Evolutionary conservation across 2,329 filamentous ascomycete genomes (phyloP), one percentile per base, ranked within the genome.

Genomic region (Aureobasidium sp.): DNA sequence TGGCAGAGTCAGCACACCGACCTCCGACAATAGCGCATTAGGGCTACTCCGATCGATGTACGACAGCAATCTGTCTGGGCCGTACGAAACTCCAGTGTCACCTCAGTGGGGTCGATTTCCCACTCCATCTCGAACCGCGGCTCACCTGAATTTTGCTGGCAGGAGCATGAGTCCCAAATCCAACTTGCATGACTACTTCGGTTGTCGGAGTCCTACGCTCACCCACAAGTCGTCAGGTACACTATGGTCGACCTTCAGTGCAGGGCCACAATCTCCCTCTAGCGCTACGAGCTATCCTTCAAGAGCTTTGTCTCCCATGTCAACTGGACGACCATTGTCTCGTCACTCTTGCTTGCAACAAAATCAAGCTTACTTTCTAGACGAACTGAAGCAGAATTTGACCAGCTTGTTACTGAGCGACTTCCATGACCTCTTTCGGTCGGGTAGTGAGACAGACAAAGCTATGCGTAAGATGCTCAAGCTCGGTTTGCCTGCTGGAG

Each of bases 351-450:
- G 45, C 22, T 44, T 55, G 52, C 42, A 49, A 45, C 31, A 64
- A 41, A 58, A 45, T 41, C 57, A 51, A 22, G 17, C 44, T 42
- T 51, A 52, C n/a, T 96, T 97, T 73, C 77, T 96, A 60, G 80
- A 84, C 8, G 87, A 91, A 34, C 78, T 96, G 34, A 87, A 87
- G 68, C 89, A 92, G 70, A 89, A 87, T 0, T 77, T 97, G 42
- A 93, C 88, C 1, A 92, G 91, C 66, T 79, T 99, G 20, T 77
- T 97, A 1, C 77, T 97, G 29, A 97, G 93, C 55, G 94, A 99
- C 72, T 80, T 97, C 4, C 91, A 92, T 6, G 91, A 87, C 44
- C 87, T 97, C 1, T 94, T 95, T 73, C 85, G 87, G n/a, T 84
- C 84, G 56, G 94, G 94, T 3, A 96, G 91, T 45, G 94, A 99